Evolutionary conservation across 2,329 filamentous ascomycete genomes (phyloP).

Genomic region (Verticillium klebahnii): DNA sequence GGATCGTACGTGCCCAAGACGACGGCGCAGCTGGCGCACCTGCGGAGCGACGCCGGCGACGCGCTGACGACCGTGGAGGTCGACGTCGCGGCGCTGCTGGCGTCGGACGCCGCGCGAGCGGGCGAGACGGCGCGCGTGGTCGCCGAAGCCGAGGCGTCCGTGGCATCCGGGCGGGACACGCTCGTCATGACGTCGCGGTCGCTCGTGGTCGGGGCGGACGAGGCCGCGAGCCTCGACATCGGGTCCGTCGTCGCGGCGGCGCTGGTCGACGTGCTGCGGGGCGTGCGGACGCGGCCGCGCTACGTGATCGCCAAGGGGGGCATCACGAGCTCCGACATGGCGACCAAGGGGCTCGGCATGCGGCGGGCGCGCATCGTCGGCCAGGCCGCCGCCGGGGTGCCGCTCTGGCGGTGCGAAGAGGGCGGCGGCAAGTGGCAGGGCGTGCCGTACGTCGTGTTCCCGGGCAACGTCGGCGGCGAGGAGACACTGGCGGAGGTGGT

Average conservation of each 20-base stretch:
- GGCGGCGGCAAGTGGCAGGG: conserved; percentile 41
- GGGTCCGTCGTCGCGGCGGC: conserved; percentile 44
- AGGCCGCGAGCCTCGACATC: conserved; percentile 46
- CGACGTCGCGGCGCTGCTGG: conserved; percentile 41
- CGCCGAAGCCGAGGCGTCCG: conserved; percentile 27
- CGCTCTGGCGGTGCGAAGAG: conserved; percentile 54
- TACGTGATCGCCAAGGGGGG: conserved; percentile 57
- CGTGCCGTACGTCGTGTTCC: conserved; percentile 52
- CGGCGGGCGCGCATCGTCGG: conserved; percentile 49
- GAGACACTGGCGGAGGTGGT: conserved; percentile 40
- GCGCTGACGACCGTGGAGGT: conserved; percentile 41
- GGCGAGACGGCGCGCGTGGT: conserved; percentile 25
- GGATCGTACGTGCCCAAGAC: conserved; percentile 56
- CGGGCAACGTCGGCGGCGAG: conserved; percentile 49
- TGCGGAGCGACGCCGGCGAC: conserved; percentile 31
- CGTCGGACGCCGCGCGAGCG: conserved; percentile 24
- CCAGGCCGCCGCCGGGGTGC: conserved; percentile 51
- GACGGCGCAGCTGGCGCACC: conserved; percentile 43
- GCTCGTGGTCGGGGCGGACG: conserved; percentile 42
- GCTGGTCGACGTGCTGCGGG: conserved; percentile 44
- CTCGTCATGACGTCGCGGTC: conserved; percentile 54
- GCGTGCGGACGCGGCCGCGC: conserved; percentile 40
- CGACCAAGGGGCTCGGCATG: conserved; percentile 49
- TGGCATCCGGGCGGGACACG: conserved; percentile 43
- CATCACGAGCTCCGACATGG: conserved; percentile 54